A percentile compares a stretch with the other conserved stretches of the same genome.
phyloP scores from a whole-genome alignment of 192 early-diverging fungal genomes.

The Oehlia diaphana region DNA sequence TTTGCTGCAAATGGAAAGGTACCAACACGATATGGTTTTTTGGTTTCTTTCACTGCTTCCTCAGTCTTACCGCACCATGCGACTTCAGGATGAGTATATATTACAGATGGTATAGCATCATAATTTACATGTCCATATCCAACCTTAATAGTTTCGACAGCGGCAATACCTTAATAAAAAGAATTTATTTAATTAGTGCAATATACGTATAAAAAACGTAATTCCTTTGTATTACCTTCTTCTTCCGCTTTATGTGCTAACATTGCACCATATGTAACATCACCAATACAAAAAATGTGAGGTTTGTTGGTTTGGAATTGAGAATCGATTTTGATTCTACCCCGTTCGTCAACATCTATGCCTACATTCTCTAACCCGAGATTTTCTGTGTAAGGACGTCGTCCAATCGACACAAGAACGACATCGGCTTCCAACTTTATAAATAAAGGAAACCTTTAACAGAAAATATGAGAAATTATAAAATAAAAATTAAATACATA shows the following conservation, averaged over 20 bases:
- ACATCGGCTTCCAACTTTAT: conserved; percentile 84
- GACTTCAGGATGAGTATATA: conserved; percentile 98
- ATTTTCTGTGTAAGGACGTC: conserved; percentile 91
- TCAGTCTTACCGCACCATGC: conserved; percentile 99
- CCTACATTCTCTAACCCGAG: conserved; percentile 92
- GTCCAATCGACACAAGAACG: conserved; percentile 91
- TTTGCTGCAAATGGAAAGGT: conserved; percentile 96
- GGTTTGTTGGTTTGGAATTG: conserved; percentile 85
- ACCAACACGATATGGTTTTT: conserved; percentile 87
- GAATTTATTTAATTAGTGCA: not conserved
- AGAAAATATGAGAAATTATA: conserved; percentile 14
- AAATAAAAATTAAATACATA: conserved; percentile 31
- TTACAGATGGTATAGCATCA: conserved; percentile 94
- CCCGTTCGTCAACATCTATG: conserved; percentile 81
- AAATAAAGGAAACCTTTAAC: not conserved
- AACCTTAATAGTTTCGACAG: conserved; percentile 86
- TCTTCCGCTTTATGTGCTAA: conserved; percentile 99
- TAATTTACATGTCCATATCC: conserved; percentile 99
- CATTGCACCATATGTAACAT: conserved; percentile 96
- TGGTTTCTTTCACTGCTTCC: conserved; percentile 85
- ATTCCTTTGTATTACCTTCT: conserved; percentile 61
- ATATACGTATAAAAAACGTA: not conserved
- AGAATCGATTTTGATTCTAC: conserved; percentile 83
- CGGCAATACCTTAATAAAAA: conserved; percentile 65
- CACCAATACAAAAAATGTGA: conserved; percentile 93